Evolutionary conservation across 2,329 filamentous ascomycete genomes (phyloP), one percentile per base, ranked within the genome.

Genomic region (Exophiala sideris): DNA sequence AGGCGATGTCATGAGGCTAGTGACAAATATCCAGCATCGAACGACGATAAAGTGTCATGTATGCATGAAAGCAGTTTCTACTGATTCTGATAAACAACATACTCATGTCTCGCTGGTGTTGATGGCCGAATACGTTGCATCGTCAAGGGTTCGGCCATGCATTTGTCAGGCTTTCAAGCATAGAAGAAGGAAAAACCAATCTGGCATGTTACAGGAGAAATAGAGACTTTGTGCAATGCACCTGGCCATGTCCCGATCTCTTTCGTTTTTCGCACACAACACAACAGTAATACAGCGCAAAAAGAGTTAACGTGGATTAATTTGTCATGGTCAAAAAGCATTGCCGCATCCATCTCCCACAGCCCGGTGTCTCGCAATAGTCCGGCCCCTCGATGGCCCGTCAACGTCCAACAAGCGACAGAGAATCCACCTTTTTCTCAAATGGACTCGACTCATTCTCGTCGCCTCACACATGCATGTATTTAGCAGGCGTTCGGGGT

Each of bases 181-280:
- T 21, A 9, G 9, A 16, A 8, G 6, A 40, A 18, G 6, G 16
- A 58, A 51, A 44, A 48, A 41, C 45, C 49, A 51, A 52, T 49
- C 36, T 52, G 41, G 49, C 53, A 52, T 52, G 45, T 52, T 48
- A 52, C 54, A 56, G 45, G 49, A 52, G 49, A 52, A 52, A 35
- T 18, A 48, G 41, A 44, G 41, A 44, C 21, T 11, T 38, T 50
- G 41, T 39, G 18, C 45, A 35, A 21, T 32, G 45, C 39, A 36
- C 49, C 49, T 20, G 54, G 44, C 21, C 36, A 16, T 45, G 44
- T 47, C 34, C 41, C 35, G 2, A n/a, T 29, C 41, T 44, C 41
- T 36, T 36, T 35, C 39, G 41, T 33, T 46, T 40, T 20, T 12
- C 45, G 8, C 42, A 45, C 41, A 52, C 49, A 52, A 52, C 49